Percentiles rank a stretch among this genome's conserved stretches.
Conservation (phyloP, 768 basidiomycete species). For the Auricularia heimuer region DNA sequence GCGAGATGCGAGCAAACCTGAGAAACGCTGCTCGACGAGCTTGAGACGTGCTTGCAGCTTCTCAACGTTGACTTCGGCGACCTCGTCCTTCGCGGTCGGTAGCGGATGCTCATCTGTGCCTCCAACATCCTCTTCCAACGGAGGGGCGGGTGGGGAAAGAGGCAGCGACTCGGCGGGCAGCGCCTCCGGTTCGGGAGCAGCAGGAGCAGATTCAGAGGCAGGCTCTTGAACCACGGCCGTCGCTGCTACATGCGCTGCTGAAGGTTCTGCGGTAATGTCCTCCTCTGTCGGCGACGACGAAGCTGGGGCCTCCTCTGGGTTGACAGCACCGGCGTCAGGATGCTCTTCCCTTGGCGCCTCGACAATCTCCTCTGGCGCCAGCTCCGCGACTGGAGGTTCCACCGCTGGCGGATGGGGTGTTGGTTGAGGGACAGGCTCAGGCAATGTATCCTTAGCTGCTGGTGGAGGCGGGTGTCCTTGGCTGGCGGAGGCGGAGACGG, state of each 20-base stretch:
- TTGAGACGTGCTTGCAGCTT: constrained; percentile 54
- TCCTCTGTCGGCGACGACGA: not conserved
- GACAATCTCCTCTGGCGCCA: not conserved
- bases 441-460: not conserved
- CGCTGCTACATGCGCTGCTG: not conserved
- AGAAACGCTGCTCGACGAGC: constrained; percentile 67
- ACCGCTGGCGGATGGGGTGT: no score
- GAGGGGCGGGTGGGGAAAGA: not conserved
- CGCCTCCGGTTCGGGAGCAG: no score
- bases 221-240: not conserved
- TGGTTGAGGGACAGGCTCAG: no score
- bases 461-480: not conserved
- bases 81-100: constrained; percentile 9
- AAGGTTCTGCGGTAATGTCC: not conserved
- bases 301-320: not conserved
- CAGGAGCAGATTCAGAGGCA: no score
- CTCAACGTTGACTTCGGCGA: constrained; percentile 33
- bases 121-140: not conserved
- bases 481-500: constrained; percentile 1
- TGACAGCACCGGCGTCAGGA: not conserved
- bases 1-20: constrained; percentile 34
- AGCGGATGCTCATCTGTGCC: not conserved
- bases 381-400: not conserved
- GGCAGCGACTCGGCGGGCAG: not conserved
- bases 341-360: not conserved